Percentiles rank a stretch among this genome's conserved stretches.
These are phyloP conservation scores for Massariosphaeria phaeospora DNA, from an alignment of 495 filamentous ascomycete species.

Conservation along the genomic window DNA sequence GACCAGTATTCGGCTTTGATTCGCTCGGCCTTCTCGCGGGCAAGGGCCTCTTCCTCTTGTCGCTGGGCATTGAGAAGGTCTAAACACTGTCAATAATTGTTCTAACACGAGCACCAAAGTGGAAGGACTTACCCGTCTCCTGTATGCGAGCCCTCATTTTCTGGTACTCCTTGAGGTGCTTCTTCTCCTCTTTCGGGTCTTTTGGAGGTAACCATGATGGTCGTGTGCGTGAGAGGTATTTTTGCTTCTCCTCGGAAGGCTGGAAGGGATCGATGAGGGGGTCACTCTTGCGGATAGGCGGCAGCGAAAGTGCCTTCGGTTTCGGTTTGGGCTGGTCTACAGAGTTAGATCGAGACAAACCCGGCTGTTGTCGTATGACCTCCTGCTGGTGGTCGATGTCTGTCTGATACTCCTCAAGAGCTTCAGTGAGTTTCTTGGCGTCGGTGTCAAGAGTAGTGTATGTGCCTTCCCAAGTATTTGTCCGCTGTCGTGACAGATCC, in stretches of 20 bases:
- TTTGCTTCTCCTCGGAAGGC: slow-evolving; percentile 94
- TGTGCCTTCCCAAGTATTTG: slow-evolving; percentile 66
- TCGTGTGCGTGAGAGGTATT: slow-evolving; percentile 80
- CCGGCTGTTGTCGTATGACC: slow-evolving; percentile 47
- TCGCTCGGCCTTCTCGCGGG: slow-evolving; percentile 63
- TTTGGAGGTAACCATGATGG: slow-evolving; percentile 96
- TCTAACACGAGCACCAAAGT: neutral
- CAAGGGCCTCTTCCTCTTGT: slow-evolving; percentile 48
- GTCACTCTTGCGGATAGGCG: slow-evolving; percentile 78
- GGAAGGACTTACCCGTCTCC: slow-evolving; percentile 56
- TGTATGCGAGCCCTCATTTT: slow-evolving; percentile 81
- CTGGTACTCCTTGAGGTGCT: slow-evolving; percentile 86
- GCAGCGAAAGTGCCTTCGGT: slow-evolving; percentile 56
- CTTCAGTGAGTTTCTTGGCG: slow-evolving; percentile 81
- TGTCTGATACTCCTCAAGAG: slow-evolving; percentile 78
- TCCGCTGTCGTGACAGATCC: slow-evolving; percentile 51
- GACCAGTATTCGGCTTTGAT: slow-evolving; percentile 75
- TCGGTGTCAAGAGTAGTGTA: slow-evolving; percentile 75
- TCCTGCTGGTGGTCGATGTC: slow-evolving; percentile 44
- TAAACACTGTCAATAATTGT: slow-evolving; percentile 18
- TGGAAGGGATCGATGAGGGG: slow-evolving; percentile 96
- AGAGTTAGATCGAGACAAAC: slow-evolving; percentile 42
- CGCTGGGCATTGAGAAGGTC: slow-evolving; percentile 44
- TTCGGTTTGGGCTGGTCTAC: slow-evolving; percentile 43
- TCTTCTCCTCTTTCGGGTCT: slow-evolving; percentile 84